Evolutionary conservation across 2,329 filamentous ascomycete genomes (phyloP), one percentile per base, ranked within the genome.

Genomic region (Penicillium sp.): DNA sequence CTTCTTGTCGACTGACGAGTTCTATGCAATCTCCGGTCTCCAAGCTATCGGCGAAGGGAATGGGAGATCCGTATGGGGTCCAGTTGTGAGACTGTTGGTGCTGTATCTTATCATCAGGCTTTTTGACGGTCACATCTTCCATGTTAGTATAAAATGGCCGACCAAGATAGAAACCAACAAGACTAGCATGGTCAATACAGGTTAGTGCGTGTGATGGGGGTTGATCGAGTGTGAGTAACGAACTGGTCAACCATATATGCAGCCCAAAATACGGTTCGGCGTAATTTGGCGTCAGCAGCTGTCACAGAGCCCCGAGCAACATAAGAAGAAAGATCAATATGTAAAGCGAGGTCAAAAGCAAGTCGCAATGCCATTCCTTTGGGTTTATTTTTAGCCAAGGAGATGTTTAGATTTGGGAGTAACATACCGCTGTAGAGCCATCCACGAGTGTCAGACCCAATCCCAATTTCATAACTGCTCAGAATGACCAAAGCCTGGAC

Each of bases 401-500:
- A 50, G 29, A 2, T 10, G 3, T 7, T 14, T 6, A 18, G 16
- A 1, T 16, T 16, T 34, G 4, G 18, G 31, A 13, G 13, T 29
- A 18, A 49, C 59, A 14, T 65, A 77, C 76, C 66, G 64, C 72
- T 62, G 44, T 73, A 77, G 5, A 78, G 60, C 75, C 75, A 77
- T 5, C 73, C 74, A 36, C 75, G 66, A 7, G 73, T 67, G 53
- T 75, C 73, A 9, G 72, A 68, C 18, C 58, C 68, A 52, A 56
- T 67, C 11, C 67, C 74, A 29, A 68, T 68, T 48, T 79, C 76
- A 45, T 73, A 68, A 14, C 67, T 65, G 41, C 74, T 75, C 14
- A 79, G 57, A 24, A 79, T 65, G 0, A 75, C 66, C 45, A 79
- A 61, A 6, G 75, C 73, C 43, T 79, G 76, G 5, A 75, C 67